These are phyloP conservation scores for Cenococcum geophilum DNA, from an alignment of 495 filamentous ascomycete genomes.

Conservation along the genomic window DNA sequence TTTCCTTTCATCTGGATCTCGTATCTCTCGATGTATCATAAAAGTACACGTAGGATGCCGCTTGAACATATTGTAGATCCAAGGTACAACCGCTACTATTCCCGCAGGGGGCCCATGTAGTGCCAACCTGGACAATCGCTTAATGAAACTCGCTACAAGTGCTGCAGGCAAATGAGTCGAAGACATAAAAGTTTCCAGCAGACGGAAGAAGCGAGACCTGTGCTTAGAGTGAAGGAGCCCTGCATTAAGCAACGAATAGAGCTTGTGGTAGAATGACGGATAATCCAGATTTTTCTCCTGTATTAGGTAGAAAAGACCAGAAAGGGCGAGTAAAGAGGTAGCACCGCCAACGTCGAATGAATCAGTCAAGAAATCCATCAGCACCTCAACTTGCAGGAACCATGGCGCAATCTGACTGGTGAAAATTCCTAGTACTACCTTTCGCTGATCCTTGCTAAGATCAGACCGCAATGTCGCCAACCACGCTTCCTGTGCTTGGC, in stretches of 20 bases:
- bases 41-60: slow-evolving; percentile 84
- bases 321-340: slow-evolving; percentile 78
- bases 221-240: slow-evolving; percentile 88
- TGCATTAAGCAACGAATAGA: slow-evolving; percentile 84
- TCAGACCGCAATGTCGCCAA: slow-evolving; percentile 64
- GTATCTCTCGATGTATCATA: slow-evolving; percentile 80
- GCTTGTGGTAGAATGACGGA: slow-evolving; percentile 84
- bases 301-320: slow-evolving; percentile 92
- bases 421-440: slow-evolving; percentile 67
- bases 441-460: slow-evolving; percentile 66
- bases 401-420: slow-evolving; percentile 72
- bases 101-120: slow-evolving; percentile 81
- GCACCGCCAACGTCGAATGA: slow-evolving; percentile 82
- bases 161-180: slow-evolving; percentile 89
- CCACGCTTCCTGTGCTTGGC: slow-evolving; percentile 75
- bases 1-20: slow-evolving; percentile 50
- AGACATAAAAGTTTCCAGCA: slow-evolving; percentile 85
- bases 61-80: slow-evolving; percentile 92
- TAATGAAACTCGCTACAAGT: slow-evolving; percentile 92
- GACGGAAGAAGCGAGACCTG: slow-evolving; percentile 84
- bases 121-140: slow-evolving; percentile 72
- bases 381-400: slow-evolving; percentile 75
- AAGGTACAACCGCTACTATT: slow-evolving; percentile 82
- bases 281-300: slow-evolving; percentile 92
- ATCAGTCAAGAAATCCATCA: slow-evolving; percentile 98